Evolutionary conservation across 495 filamentous ascomycete genomes (phyloP).

Genomic region (Xylaria longipes): DNA sequence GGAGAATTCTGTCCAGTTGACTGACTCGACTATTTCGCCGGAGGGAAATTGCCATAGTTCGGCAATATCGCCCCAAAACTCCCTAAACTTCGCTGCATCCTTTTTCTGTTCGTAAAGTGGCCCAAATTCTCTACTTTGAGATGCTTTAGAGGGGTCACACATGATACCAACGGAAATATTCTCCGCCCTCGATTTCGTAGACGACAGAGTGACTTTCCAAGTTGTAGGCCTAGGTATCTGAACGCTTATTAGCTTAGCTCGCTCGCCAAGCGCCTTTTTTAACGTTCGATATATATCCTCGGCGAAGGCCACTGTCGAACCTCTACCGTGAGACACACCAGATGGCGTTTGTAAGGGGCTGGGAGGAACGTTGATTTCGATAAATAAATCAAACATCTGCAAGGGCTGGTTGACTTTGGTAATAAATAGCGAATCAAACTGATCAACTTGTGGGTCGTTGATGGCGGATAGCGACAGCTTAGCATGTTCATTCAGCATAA

Average conservation of each 20-base stretch:
- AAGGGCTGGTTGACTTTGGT: conserved; percentile 69
- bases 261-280: conserved; percentile 72
- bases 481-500: conserved; percentile 72
- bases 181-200: conserved; percentile 32
- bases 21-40: conserved; percentile 74
- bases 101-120: conserved; percentile 80
- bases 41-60: conserved; percentile 78
- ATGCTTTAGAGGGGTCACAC: conserved; percentile 71
- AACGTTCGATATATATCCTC: conserved; percentile 67
- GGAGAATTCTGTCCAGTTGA: conserved; percentile 77
- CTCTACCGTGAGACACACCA: conserved; percentile 34
- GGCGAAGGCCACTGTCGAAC: conserved; percentile 44
- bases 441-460: conserved; percentile 73
- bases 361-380: conserved; percentile 42
- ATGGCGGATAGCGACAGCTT: conserved; percentile 72
- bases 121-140: conserved; percentile 81
- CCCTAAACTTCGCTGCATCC: conserved; percentile 69
- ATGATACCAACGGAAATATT: conserved; percentile 68
- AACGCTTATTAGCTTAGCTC: conserved; percentile 70
- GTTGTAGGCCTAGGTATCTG: conserved; percentile 42
- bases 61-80: conserved; percentile 78
- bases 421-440: conserved; percentile 85
- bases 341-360: conserved; percentile 4
- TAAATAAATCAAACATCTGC: conserved; percentile 72
- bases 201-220: conserved; percentile 50